Evolutionary conservation across 2,329 filamentous ascomycete species (phyloP).

Genomic region (Pseudomassariella vexata): DNA sequence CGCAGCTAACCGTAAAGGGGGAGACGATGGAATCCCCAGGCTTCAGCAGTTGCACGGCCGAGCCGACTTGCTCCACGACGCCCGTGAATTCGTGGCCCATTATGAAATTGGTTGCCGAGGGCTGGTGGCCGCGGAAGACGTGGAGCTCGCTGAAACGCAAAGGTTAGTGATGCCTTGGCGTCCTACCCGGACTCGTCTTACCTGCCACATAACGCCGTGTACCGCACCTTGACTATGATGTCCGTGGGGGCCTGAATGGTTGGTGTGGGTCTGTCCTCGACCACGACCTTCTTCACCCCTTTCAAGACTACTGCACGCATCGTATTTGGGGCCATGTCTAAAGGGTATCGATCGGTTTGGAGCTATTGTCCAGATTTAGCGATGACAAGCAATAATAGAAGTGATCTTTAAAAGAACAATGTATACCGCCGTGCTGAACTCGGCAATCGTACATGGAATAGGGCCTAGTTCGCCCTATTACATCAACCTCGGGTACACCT

Average conservation of each 20-base stretch:
- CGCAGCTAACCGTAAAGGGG: constrained; percentile 77
- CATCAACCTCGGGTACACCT: no score
- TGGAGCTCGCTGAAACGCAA: constrained; percentile 64
- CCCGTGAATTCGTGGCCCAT: constrained; percentile 89
- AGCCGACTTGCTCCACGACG: constrained; percentile 61
- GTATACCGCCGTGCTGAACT: no score
- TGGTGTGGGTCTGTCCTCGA: background rate
- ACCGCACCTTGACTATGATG: constrained; percentile 75
- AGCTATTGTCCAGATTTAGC: no score
- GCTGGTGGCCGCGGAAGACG: constrained; percentile 76
- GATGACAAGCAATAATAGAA: no score
- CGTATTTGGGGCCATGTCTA: no score
- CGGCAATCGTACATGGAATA: no score
- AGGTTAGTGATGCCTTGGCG: constrained; percentile 6
- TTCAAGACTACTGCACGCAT: background rate
- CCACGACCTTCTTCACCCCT: background rate
- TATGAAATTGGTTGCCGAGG: constrained; percentile 56
- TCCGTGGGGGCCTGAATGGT: background rate
- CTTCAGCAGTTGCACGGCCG: constrained; percentile 60
- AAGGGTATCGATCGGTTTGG: no score
- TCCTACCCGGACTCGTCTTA: no score
- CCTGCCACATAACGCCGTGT: constrained; percentile 85
- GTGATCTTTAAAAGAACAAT: no score
- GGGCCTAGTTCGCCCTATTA: no score
- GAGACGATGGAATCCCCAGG: constrained; percentile 75